Evolutionary conservation across 1,284 basidiomycete species (phyloP), one percentile per base, ranked within the genome.

Genomic region (Ceratobasidium sp.): DNA sequence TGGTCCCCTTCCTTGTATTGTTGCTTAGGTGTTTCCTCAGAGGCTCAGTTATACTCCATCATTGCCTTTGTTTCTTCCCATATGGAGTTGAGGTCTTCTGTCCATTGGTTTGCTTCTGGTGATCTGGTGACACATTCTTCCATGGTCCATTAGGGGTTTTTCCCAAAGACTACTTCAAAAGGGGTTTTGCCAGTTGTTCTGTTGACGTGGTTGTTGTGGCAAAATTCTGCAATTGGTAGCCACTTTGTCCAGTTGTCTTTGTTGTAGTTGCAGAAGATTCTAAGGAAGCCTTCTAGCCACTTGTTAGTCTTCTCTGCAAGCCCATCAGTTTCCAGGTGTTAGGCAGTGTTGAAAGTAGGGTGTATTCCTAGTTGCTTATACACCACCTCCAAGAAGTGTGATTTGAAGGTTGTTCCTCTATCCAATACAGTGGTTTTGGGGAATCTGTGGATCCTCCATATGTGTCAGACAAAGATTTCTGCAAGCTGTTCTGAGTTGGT

Each of bases 291-390:
- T 49, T 85, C 80, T 1, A 86, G 70, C 0, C 73, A 75, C 69
- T 82, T 81, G 71, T 84, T 84, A 13, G 78, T 71, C 0, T 75
- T 58, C 73, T 85, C 80, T 0, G 81, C 81, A 56, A 83, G 80
- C 0, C 83, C 81, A 68, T 85, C 79, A 0, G 80, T 77, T 69
- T 83, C 75, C 0, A 81, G 82, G 69, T 83, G 80, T 52, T 78
- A 80, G 0, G 77, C 77, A 0, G 80, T n/a, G n/a, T n/a, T n/a
- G n/a, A n/a, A n/a, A n/a, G n/a, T n/a, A n/a, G n/a, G n/a, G n/a
- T n/a, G n/a, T n/a, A n/a, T n/a, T n/a, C n/a, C n/a, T n/a, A 73
- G 67, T 1, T 64, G 29, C 25, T 69, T 7, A 22, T 52, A 38
- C 27, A 75, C 52, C 32, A 53, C 55, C 27, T 40, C 2, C 72